A percentile compares a stretch with the other conserved stretches of the same genome.
Evolutionary conservation across 192 early-diverging fungal genomes (phyloP).

Genomic region (Phycomyces nitens): DNA sequence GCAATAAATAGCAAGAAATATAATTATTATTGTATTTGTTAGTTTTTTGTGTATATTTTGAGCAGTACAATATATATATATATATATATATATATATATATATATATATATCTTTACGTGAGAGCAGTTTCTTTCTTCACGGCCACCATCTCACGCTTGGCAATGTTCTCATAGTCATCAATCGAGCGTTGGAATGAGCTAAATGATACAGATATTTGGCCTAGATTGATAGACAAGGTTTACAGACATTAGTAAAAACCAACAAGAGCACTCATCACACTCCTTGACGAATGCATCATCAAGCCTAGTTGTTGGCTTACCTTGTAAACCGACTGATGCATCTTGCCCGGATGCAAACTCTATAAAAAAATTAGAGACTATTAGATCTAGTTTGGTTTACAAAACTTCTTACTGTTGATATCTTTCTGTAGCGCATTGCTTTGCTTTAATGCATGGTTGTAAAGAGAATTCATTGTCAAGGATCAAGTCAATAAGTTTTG

Average conservation of each 20-base stretch:
- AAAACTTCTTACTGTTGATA: constrained; percentile 36
- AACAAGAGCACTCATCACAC: background rate
- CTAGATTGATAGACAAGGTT: too few relatives aligned
- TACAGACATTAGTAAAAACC: too few relatives aligned
- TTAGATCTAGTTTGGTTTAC: background rate
- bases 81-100: background rate
- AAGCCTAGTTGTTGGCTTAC: constrained; percentile 23
- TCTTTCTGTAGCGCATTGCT: constrained; percentile 47
- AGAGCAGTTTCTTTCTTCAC: constrained; percentile 53
- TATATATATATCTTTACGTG: constrained; percentile 36
- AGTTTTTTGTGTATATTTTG: too few relatives aligned
- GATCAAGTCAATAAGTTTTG: too few relatives aligned
- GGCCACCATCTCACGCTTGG: constrained; percentile 53
- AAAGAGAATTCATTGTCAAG: constrained; percentile 49
- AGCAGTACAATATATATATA: background rate
- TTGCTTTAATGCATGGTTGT: constrained; percentile 60
- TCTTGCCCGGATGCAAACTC: constrained; percentile 53
- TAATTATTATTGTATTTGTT: background rate
- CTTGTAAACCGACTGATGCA: constrained; percentile 54
- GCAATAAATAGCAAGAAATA: background rate
- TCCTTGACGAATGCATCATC: too few relatives aligned
- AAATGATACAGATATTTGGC: constrained; percentile 50
- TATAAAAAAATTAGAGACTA: background rate
- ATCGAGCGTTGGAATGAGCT: constrained; percentile 51
- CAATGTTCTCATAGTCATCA: constrained; percentile 54